Evolutionary conservation across 2,329 filamentous ascomycete genomes (phyloP).

Genomic region (Colletotrichum cordylinicola): DNA sequence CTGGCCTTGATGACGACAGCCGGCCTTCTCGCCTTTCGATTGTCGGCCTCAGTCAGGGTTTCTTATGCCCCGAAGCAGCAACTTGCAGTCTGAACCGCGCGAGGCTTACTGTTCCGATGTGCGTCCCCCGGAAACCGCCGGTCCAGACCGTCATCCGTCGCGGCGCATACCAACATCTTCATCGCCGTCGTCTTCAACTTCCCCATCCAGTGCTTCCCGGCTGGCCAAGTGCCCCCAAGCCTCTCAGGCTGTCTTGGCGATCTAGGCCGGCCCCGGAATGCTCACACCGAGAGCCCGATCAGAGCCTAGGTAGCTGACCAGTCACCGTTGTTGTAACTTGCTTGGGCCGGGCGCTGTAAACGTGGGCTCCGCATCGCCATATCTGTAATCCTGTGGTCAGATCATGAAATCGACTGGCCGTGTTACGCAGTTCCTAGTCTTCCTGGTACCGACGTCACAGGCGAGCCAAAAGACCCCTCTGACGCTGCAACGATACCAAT

Average conservation of each 20-base stretch:
- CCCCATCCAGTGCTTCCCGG: neutral
- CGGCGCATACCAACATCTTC: neutral
- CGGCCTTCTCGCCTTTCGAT: neutral
- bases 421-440: neutral
- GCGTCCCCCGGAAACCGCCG: neutral
- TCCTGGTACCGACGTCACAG: slow-evolving; percentile 12
- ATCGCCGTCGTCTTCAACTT: neutral
- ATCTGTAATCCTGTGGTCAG: slow-evolving; percentile 3
- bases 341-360: neutral
- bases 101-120: neutral
- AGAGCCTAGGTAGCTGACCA: neutral
- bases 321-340: neutral
- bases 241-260: neutral
- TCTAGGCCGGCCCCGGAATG: neutral
- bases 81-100: neutral
- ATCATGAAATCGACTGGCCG: neutral
- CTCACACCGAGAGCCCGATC: neutral
- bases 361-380: neutral
- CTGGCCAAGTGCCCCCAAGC: neutral
- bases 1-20: neutral
- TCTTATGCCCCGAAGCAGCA: neutral
- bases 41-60: neutral
- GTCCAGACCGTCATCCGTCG: neutral
- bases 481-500: neutral
- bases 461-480: neutral